Percentiles rank a stretch among this genome's conserved stretches.
Conservation (phyloP, 371 early-diverging fungal genomes). For the Mucor ambiguus region DNA sequence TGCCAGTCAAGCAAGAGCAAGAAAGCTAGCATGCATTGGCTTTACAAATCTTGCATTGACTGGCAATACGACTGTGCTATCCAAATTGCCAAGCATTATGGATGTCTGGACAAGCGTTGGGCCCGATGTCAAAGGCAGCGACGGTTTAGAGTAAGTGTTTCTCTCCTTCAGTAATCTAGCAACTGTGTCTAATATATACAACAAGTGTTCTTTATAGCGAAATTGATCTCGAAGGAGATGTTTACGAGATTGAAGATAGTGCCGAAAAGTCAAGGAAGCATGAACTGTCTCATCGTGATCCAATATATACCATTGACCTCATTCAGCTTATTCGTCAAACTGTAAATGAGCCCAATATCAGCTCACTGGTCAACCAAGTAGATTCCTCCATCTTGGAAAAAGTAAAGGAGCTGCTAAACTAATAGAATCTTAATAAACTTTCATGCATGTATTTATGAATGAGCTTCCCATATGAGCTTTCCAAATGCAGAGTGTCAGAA, state of each 20-base stretch:
- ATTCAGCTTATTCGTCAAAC: slow-evolving; percentile 52
- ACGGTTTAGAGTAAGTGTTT: slow-evolving; percentile 55
- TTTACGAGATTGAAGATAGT: slow-evolving; percentile 56
- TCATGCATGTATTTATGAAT: not conserved
- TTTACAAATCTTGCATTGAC: slow-evolving; percentile 65
- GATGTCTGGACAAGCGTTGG: slow-evolving; percentile 68
- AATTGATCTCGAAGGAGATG: slow-evolving; percentile 60
- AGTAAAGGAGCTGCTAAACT: slow-evolving; percentile 18
- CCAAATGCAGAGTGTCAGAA: not conserved
- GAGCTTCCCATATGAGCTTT: not conserved
- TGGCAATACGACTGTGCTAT: slow-evolving; percentile 47
- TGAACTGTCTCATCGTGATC: slow-evolving; percentile 54
- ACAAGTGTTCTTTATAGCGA: slow-evolving; percentile 65
- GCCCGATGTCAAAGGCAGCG: slow-evolving; percentile 62
- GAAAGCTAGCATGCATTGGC: slow-evolving; percentile 76
- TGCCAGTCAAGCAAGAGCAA: slow-evolving; percentile 70
- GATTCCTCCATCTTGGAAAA: slow-evolving; percentile 56
- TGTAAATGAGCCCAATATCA: slow-evolving; percentile 28
- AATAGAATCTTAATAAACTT: not conserved
- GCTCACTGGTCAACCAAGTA: slow-evolving; percentile 49
- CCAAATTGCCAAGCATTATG: slow-evolving; percentile 54
- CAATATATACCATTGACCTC: slow-evolving; percentile 61
- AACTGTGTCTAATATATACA: not conserved
- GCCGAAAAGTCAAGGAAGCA: slow-evolving; percentile 51
- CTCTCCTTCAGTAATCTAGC: not conserved